phyloP scores from a whole-genome alignment of 768 basidiomycete genomes.

The Boletus rubroflammeus region DNA sequence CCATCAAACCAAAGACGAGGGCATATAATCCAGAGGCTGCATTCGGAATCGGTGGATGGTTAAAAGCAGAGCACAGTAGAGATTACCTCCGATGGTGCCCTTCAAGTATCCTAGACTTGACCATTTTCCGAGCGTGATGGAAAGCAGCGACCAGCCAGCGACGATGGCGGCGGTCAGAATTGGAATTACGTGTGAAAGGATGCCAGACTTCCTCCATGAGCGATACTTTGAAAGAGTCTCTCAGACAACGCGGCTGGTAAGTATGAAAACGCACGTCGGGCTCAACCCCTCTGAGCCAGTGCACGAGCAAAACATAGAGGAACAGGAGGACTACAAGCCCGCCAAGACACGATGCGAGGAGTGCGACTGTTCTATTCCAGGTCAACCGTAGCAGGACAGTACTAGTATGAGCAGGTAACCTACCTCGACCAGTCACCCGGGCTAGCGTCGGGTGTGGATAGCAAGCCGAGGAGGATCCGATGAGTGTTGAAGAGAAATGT shows the following conservation, averaged over 20 bases:
- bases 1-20: conserved; percentile 69
- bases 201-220: conserved; percentile 68
- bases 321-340: conserved; percentile 65
- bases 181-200: conserved; percentile 66
- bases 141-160: conserved; percentile 61
- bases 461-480: conserved; percentile 44
- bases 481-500: conserved; percentile 63
- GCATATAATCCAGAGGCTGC: conserved; percentile 69
- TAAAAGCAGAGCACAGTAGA: neutral
- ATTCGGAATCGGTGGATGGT: conserved; percentile 2
- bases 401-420: neutral
- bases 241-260: neutral
- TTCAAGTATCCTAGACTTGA: conserved; percentile 60
- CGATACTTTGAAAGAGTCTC: conserved; percentile 49
- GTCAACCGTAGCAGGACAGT: conserved; percentile 4
- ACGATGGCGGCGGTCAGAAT: conserved; percentile 68
- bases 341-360: conserved; percentile 52
- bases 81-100: conserved; percentile 59
- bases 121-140: conserved; percentile 63
- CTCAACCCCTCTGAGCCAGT: conserved; percentile 62
- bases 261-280: conserved; percentile 54
- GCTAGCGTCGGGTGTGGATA: conserved; percentile 28
- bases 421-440: conserved; percentile 53
- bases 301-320: conserved; percentile 64
- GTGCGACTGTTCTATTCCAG: conserved; percentile 46